phyloP scores from a whole-genome alignment of 768 basidiomycete species.

The Favolaschia claudopus region DNA sequence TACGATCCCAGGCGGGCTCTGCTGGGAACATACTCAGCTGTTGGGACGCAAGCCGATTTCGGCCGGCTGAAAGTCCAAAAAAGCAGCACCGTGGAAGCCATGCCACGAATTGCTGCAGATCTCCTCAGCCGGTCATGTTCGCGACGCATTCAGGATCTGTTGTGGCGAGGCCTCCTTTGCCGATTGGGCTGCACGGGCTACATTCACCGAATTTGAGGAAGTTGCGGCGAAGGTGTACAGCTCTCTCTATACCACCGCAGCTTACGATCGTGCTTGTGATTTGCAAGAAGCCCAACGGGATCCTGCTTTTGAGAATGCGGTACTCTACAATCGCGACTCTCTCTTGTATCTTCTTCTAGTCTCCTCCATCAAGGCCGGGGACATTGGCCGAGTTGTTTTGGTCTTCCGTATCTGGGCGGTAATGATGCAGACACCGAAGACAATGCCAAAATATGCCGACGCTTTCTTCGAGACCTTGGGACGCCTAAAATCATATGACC shows the following conservation, averaged over 20 bases:
- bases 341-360: slow-evolving; percentile 25
- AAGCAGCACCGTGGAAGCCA: slow-evolving; percentile 9
- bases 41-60: slow-evolving; percentile 22
- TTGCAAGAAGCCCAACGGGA: neutral
- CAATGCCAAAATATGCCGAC: slow-evolving; percentile 32
- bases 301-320: slow-evolving; percentile 11
- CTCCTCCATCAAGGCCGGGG: slow-evolving; percentile 30
- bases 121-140: neutral
- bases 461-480: slow-evolving; percentile 16
- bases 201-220: slow-evolving; percentile 8
- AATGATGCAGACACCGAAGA: slow-evolving; percentile 20
- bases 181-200: slow-evolving; percentile 12
- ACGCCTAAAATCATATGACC: neutral
- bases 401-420: slow-evolving; percentile 22
- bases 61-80: neutral
- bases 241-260: slow-evolving; percentile 11
- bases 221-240: slow-evolving; percentile 15
- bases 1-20: slow-evolving; percentile 22
- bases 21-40: slow-evolving; percentile 16
- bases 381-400: slow-evolving; percentile 32
- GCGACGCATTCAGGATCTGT: slow-evolving; percentile 15
- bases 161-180: slow-evolving; percentile 7
- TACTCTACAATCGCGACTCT: slow-evolving; percentile 29
- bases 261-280: neutral
- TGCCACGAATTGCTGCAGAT: slow-evolving; percentile 15